phyloP scores from a whole-genome alignment of 2,329 filamentous ascomycete species.

The Fusarium miscanthi region DNA sequence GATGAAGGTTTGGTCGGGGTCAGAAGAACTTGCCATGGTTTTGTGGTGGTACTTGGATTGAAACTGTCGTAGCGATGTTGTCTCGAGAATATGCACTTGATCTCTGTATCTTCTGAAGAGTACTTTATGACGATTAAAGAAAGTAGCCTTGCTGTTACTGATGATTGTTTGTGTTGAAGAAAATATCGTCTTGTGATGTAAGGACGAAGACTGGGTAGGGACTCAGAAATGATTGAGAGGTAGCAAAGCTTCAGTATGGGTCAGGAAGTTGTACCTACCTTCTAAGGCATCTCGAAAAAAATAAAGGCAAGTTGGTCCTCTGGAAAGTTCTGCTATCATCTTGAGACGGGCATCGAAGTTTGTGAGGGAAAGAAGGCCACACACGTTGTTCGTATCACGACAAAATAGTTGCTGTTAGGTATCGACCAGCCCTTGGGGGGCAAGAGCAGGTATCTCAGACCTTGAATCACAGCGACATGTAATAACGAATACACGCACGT shows the following conservation, averaged over 20 bases:
- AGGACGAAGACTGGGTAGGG: neutral
- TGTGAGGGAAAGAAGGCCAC: neutral
- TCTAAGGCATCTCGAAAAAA: neutral
- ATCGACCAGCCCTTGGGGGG: neutral
- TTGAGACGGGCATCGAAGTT: neutral
- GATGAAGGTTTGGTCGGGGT: neutral
- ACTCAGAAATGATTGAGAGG: neutral
- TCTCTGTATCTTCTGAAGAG: neutral
- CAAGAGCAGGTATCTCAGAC: neutral
- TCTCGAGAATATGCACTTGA: neutral
- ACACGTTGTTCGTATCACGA: neutral
- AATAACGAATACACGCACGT: neutral
- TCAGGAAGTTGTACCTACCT: neutral
- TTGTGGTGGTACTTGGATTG: neutral
- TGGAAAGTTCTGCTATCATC: neutral
- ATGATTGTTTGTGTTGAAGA: neutral
- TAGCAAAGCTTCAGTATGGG: neutral
- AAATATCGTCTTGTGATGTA: neutral
- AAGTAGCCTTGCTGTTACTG: neutral
- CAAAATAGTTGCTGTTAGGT: neutral
- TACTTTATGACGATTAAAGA: neutral
- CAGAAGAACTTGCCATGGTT: neutral
- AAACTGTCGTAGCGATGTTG: neutral
- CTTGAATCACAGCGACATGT: neutral
- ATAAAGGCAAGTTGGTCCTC: neutral